Percentiles rank a stretch among this genome's conserved stretches.
Evolutionary conservation across 345 rosid species (phyloP).

Genomic region (Populus tremula): DNA sequence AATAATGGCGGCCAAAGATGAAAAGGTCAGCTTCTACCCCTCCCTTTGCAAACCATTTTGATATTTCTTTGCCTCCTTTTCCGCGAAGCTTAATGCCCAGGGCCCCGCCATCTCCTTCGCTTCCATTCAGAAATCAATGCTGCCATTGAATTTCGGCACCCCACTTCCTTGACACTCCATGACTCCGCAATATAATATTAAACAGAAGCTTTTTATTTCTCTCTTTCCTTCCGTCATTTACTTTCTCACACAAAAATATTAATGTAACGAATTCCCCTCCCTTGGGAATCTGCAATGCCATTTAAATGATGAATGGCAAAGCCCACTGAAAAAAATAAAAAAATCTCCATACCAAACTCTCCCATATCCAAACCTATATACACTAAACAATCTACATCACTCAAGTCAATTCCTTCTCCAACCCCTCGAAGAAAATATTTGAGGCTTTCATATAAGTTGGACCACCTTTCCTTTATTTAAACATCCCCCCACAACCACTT

Average conservation of each 20-base stretch:
- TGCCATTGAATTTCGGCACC: slow-evolving; percentile 40
- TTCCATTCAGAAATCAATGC: slow-evolving; percentile 39
- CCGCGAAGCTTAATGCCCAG: slow-evolving; percentile 4
- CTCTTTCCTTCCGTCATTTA: slow-evolving; percentile 15
- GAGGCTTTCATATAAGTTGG: slow-evolving; percentile 44
- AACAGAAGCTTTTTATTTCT: slow-evolving; percentile 11
- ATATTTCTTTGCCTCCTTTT: not conserved
- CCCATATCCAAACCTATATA: slow-evolving; percentile 21
- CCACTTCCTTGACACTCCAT: slow-evolving; percentile 30
- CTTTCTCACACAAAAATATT: slow-evolving; percentile 32
- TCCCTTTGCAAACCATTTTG: slow-evolving; percentile 9
- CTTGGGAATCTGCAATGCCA: slow-evolving; percentile 92
- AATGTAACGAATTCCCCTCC: slow-evolving; percentile 39
- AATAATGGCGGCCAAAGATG: slow-evolving; percentile 12
- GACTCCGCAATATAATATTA: slow-evolving; percentile 19
- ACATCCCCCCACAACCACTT: too few species aligned
- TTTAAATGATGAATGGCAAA: slow-evolving; percentile 37
- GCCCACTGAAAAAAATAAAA: slow-evolving; percentile 47
- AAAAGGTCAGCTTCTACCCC: slow-evolving; percentile 2
- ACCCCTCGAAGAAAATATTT: slow-evolving; percentile 38
- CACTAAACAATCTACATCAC: slow-evolving; percentile 37
- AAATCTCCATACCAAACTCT: slow-evolving; percentile 41
- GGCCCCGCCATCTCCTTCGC: slow-evolving; percentile 40
- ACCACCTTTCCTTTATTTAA: slow-evolving; percentile 17
- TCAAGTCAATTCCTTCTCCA: slow-evolving; percentile 37